Evolutionary conservation across 129 eudicot species (phyloP).

Genomic region (Centrapalus pauciflorus): DNA sequence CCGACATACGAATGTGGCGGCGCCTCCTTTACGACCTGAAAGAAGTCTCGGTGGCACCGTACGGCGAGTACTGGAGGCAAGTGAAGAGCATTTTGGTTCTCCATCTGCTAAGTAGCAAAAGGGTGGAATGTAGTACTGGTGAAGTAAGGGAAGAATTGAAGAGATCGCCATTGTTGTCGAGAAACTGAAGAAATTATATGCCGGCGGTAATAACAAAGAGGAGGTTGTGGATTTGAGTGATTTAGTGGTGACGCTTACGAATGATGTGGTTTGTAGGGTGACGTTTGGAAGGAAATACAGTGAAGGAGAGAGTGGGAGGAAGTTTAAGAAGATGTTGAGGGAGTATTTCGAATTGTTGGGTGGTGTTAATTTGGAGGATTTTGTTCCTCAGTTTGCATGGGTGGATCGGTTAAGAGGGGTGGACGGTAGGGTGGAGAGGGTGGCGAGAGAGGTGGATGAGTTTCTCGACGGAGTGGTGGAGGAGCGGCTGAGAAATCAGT

Average conservation of each 20-base stretch:
- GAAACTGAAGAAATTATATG: constrained; percentile 14
- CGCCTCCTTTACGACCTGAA: constrained; percentile 32
- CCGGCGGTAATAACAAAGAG: too few species aligned
- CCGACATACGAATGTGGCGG: constrained; percentile 16
- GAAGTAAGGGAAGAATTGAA: constrained; percentile 33
- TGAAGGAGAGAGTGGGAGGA: constrained; percentile 28
- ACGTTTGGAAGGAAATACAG: constrained; percentile 59
- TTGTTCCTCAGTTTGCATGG: constrained; percentile 46
- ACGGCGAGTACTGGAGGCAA: constrained; percentile 70
- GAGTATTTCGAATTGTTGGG: constrained; percentile 39
- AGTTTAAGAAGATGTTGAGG: constrained; percentile 26
- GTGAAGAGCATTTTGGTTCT: constrained; percentile 42
- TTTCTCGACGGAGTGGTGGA: constrained; percentile 36
- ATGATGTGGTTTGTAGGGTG: constrained; percentile 39
- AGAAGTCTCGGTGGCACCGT: constrained; percentile 50
- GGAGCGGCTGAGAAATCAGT: constrained; percentile 16
- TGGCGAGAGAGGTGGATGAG: constrained; percentile 27
- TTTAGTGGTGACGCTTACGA: constrained; percentile 26
- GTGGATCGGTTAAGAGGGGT: constrained; percentile 25
- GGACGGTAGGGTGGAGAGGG: constrained; percentile 11
- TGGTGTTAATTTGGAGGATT: constrained; percentile 31
- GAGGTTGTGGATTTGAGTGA: constrained; percentile 39
- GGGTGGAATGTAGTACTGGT: constrained; percentile 31
- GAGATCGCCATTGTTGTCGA: constrained; percentile 33
- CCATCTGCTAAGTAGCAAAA: constrained; percentile 47